Evolutionary conservation across 2,329 filamentous ascomycete species (phyloP).

Genomic region (Tolypocladium sp.): DNA sequence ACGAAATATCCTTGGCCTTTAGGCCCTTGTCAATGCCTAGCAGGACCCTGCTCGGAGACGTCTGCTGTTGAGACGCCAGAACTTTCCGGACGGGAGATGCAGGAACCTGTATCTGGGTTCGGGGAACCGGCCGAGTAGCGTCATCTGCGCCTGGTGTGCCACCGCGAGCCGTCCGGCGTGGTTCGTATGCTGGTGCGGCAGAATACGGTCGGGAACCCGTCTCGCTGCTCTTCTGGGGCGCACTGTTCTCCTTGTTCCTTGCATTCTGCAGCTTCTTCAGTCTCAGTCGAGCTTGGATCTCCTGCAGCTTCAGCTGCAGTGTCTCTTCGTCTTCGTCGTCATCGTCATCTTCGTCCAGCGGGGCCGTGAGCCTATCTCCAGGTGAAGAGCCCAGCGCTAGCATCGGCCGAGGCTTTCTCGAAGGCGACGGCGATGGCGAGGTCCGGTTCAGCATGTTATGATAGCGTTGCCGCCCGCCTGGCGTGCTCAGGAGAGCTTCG

Average conservation of each 20-base stretch:
- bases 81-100: slow-evolving; percentile 59
- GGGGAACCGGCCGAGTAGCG: slow-evolving; percentile 6
- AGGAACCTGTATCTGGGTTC: slow-evolving; percentile 59
- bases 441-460: slow-evolving; percentile 56
- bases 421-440: slow-evolving; percentile 61
- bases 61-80: slow-evolving; percentile 41
- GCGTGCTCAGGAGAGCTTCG: slow-evolving; percentile 57
- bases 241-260: slow-evolving; percentile 12
- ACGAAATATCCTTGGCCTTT: slow-evolving; percentile 70
- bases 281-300: slow-evolving; percentile 80
- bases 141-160: slow-evolving; percentile 17
- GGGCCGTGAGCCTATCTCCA: slow-evolving; percentile 21
- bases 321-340: slow-evolving; percentile 85
- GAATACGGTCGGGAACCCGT: slow-evolving; percentile 8
- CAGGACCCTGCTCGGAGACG: slow-evolving; percentile 70
- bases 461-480: slow-evolving; percentile 69
- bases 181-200: slow-evolving; percentile 10
- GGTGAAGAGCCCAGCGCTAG: slow-evolving; percentile 4
- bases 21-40: slow-evolving; percentile 87
- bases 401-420: slow-evolving; percentile 12
- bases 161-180: slow-evolving; percentile 12
- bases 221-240: slow-evolving; percentile 10
- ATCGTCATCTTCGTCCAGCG: slow-evolving; percentile 32
- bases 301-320: slow-evolving; percentile 73
- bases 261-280: slow-evolving; percentile 74